Percentiles rank a stretch among this genome's conserved stretches.
Conservation (phyloP, 306 rosid genomes). For the Dalbergia cochinchinensis region DNA sequence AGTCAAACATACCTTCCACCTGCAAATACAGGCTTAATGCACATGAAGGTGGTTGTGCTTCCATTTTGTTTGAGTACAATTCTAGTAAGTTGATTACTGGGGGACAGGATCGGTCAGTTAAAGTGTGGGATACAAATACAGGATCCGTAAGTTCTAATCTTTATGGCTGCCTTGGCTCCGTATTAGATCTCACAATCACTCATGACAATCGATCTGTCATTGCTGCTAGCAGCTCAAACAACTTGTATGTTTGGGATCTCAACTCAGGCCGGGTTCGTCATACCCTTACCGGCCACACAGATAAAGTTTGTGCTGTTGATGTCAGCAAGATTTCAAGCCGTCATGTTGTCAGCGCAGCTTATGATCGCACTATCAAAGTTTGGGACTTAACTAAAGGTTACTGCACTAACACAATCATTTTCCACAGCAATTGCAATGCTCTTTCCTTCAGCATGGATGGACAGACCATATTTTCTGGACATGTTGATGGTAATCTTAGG, state of each 20-base stretch:
- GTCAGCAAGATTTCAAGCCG: constrained; percentile 91
- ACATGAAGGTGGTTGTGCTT: constrained; percentile 96
- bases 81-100: constrained; percentile 87
- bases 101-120: constrained; percentile 89
- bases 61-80: constrained; percentile 79
- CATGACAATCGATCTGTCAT: constrained; percentile 87
- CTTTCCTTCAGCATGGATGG: constrained; percentile 91
- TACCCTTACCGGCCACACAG: constrained; percentile 89
- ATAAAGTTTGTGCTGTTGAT: constrained; percentile 97
- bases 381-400: constrained; percentile 97
- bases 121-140: constrained; percentile 88
- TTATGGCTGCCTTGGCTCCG: constrained; percentile 92
- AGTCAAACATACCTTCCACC: constrained; percentile 74
- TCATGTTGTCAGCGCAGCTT: constrained; percentile 88
- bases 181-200: constrained; percentile 84
- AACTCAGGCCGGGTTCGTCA: constrained; percentile 85
- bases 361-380: constrained; percentile 94
- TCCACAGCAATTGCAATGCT: constrained; percentile 88
- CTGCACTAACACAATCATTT: constrained; percentile 88
- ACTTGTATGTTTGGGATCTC: constrained; percentile 88
- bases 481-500: constrained; percentile 93
- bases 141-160: constrained; percentile 74
- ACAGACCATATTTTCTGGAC: constrained; percentile 89
- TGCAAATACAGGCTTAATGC: constrained; percentile 78
- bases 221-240: constrained; percentile 99